Evolutionary conservation across 805 yeast genomes (phyloP).

Genomic region (Nakazawaea pomicola): DNA sequence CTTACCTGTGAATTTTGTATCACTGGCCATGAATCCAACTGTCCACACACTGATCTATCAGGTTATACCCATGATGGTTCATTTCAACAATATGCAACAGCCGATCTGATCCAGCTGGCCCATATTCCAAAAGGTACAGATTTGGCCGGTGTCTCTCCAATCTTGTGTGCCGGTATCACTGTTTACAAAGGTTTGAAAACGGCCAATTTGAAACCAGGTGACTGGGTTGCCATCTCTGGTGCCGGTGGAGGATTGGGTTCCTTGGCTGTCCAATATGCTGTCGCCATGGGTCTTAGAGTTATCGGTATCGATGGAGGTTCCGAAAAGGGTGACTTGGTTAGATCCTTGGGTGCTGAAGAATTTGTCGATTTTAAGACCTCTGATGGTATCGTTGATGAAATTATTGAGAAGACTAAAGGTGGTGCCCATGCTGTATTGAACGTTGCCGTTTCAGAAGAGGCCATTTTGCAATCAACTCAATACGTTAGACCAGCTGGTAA

Average conservation of each 20-base stretch:
- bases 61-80: constrained; percentile 91
- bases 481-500: constrained; percentile 66
- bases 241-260: constrained; percentile 82
- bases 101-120: constrained; percentile 85
- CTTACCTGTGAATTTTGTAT: constrained; percentile 72
- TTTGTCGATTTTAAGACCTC: constrained; percentile 55
- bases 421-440: constrained; percentile 76
- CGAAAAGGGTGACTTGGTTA: constrained; percentile 50
- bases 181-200: constrained; percentile 88
- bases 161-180: constrained; percentile 88
- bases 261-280: constrained; percentile 68
- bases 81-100: constrained; percentile 87
- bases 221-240: constrained; percentile 75
- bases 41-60: constrained; percentile 65
- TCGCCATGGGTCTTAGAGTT: constrained; percentile 72
- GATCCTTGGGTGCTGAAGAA: constrained; percentile 60
- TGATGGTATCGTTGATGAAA: constrained; percentile 50
- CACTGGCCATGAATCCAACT: constrained; percentile 62
- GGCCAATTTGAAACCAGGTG: constrained; percentile 62
- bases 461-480: constrained; percentile 55
- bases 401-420: constrained; percentile 56
- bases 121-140: constrained; percentile 69
- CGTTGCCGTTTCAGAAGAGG: constrained; percentile 68
- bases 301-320: constrained; percentile 69
- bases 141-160: constrained; percentile 72